Evolutionary conservation across 495 filamentous ascomycete genomes (phyloP), one percentile per base, ranked within the genome.

Genomic region (Penicillium desertorum): DNA sequence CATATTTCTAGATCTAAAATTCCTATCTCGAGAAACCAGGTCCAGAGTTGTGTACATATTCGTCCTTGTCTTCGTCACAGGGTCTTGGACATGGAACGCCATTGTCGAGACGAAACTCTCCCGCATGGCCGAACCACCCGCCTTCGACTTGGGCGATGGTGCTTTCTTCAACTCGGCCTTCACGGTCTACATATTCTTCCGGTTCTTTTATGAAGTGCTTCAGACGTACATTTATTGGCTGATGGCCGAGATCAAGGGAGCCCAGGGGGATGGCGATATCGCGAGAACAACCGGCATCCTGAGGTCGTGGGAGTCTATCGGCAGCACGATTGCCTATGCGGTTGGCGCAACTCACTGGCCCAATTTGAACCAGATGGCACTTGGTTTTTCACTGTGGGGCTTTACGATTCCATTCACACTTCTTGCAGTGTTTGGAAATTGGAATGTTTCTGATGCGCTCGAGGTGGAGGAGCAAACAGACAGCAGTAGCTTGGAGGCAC

Each of bases 241-340:
- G 32, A 64, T 64, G 62, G 62, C 62, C 27, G 62, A 59, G 37
- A 62, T 64, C 47, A 64, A 64, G 25, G 62, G 62, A 5, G 62
- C 62, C 1, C 62, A 64, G 44, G 51, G 20, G 17, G 78, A 79
- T 37, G 71, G 75, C 29, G 76, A 81, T 56, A 62, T 81, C 46
- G 75, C 79, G 0, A 67, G 79, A 19, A 74, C 77, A 0, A 80
- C 80, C 0, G 76, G 78, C 0, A 71, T 82, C 29, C 61, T 83
- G 11, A 63, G 80, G 20, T 76, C 77, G 11, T 77, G 76, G 56
- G 80, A 83, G 65, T 74, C 69, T 2, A 54, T 83, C 8, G 80
- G 79, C 4, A 77, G 74, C 5, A 76, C 76, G 16, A 67, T 83
- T 42, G 65, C 79, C 2, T 81, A 77, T 44, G 79, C 76, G 0